A percentile compares a stretch with the other conserved stretches of the same genome.
phyloP scores from a whole-genome alignment of 1,284 basidiomycete genomes.

The Pascua sp. region DNA sequence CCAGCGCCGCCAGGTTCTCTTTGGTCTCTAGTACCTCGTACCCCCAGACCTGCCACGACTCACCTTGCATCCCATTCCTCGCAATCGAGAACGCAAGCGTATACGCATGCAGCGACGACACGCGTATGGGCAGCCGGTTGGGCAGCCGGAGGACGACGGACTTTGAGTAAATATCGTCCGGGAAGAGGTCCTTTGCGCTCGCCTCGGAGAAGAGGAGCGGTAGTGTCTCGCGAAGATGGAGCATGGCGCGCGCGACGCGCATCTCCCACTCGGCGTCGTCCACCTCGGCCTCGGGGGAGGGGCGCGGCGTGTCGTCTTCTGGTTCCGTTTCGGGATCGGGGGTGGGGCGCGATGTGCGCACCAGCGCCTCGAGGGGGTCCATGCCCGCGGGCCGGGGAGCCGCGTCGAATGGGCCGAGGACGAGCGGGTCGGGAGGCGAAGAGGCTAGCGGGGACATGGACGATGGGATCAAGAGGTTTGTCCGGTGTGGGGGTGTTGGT shows the following conservation, averaged over 20 bases:
- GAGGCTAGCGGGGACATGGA: no score
- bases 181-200: constrained; percentile 34
- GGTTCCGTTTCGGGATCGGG: constrained; percentile 19
- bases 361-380: no score
- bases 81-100: constrained; percentile 43
- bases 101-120: constrained; percentile 42
- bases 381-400: no score
- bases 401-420: no score
- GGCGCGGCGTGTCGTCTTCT: constrained; percentile 10
- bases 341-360: neutral
- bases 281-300: constrained; percentile 38
- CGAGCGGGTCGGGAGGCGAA: no score
- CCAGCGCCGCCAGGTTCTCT: neutral
- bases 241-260: constrained; percentile 43
- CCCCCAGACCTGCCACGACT: constrained; percentile 6
- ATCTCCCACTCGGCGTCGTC: constrained; percentile 49
- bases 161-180: constrained; percentile 42
- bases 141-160: constrained; percentile 42
- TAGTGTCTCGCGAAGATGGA: constrained; percentile 47
- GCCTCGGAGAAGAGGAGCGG: constrained; percentile 41
- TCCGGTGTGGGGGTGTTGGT: no score
- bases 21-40: neutral
- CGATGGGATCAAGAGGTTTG: no score
- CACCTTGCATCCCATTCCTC: constrained; percentile 49
- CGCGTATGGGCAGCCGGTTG: constrained; percentile 42